Evolutionary conservation across 1,284 basidiomycete species (phyloP), one percentile per base, ranked within the genome.

Genomic region (Papiliotrema nemorosa): DNA sequence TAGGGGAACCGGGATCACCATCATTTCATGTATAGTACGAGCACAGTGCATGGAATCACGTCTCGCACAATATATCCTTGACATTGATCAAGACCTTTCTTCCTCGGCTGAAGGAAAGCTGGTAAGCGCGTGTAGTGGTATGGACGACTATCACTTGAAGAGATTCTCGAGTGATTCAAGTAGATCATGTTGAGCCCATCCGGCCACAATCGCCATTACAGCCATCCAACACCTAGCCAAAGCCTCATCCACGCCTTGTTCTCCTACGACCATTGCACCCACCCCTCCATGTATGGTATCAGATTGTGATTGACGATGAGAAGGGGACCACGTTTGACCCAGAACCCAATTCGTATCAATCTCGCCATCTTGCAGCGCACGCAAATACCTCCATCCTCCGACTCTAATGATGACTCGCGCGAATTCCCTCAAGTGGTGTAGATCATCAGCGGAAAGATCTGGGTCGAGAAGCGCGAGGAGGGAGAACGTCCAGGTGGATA

Each of bases 161-260:
- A 64, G 48, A 3, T 49, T 54, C 49, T 85, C 84, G 10, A 86
- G 85, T 66, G 92, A 87, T 63, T 80, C 78, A 84, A 90, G 88
- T 39, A 97, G 74, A 70, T 97, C 93, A 49, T 76, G 79, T 74
- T 97, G 92, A 20, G 82, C 86, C 92, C 91, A 97, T 1, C 87
- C 77, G 10, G 81, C 83, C 21, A 81, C 80, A 26, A 97, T 77
- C 3, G 83, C 82, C 21, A 84, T 76, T 1, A 93, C 78, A 25
- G 90, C 78, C 64, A 94, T 80, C 92, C 92, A 96, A 59, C 88
- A 90, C n/a, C 68, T 58, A 7, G 64, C 59, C 10, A 66, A 50
- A 16, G 54, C 61, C 41, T 63, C 63, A 39, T 69, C 67, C 18
- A 67, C 58, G 5, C 54, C 36, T 43, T 46, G 6, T 10, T 29